Percentiles rank a stretch among this genome's conserved stretches.
phyloP scores from a whole-genome alignment of 2,329 filamentous ascomycete species.

The Nectriaceae sp. region DNA sequence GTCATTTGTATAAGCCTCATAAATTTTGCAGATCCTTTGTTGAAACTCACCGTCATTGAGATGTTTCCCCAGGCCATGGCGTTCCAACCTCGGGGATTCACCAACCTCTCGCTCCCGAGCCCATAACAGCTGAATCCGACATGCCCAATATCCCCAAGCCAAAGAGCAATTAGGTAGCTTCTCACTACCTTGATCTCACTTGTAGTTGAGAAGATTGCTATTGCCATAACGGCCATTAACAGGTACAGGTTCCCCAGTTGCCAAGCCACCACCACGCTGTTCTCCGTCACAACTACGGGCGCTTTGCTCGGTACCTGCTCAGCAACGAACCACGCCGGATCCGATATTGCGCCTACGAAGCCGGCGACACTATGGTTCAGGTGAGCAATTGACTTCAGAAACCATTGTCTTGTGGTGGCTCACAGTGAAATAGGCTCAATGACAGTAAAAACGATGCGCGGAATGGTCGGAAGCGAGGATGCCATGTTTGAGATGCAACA shows the following conservation, averaged over 20 bases:
- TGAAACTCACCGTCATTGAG: slow-evolving; percentile 57
- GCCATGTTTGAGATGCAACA: slow-evolving; percentile 52
- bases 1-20: background rate
- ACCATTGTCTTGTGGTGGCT: slow-evolving; percentile 24
- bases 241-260: slow-evolving; percentile 73
- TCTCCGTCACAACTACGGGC: slow-evolving; percentile 40
- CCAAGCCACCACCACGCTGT: slow-evolving; percentile 59
- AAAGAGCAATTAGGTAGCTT: slow-evolving; percentile 67
- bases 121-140: slow-evolving; percentile 60
- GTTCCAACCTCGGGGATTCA: slow-evolving; percentile 64
- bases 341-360: slow-evolving; percentile 55
- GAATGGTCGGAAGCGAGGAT: slow-evolving; percentile 63
- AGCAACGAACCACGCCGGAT: slow-evolving; percentile 63
- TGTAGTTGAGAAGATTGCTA: slow-evolving; percentile 65
- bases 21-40: background rate
- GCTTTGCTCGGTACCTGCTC: slow-evolving; percentile 55
- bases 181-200: slow-evolving; percentile 66
- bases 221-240: slow-evolving; percentile 63
- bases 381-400: slow-evolving; percentile 9
- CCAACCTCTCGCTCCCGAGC: slow-evolving; percentile 56
- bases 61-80: slow-evolving; percentile 74
- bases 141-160: slow-evolving; percentile 68
- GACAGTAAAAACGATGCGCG: slow-evolving; percentile 66
- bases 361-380: slow-evolving; percentile 54
- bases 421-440: slow-evolving; percentile 71